Base-by-base conservation (phyloP, 2,329 filamentous ascomycete species). In the Fusarium floridanum region DNA sequence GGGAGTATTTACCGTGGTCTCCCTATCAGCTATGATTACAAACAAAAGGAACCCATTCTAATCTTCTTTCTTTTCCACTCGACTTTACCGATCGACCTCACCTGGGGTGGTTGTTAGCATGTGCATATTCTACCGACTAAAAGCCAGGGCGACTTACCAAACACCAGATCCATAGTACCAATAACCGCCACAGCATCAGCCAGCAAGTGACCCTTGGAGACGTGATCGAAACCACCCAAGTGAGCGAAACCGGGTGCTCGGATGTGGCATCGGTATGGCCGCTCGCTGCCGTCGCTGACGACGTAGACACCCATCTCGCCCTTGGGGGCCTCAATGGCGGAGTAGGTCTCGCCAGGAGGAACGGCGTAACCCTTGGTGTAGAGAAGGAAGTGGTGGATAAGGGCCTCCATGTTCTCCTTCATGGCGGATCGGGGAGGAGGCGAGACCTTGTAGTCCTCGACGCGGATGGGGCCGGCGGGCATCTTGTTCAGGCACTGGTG, bases 361-460 rank as follows among this genome's bases (percentile, higher is more conserved):
- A 99, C 97, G 53, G 95, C 91, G 85, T 99, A 99, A 69, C 97
- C 97, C 90, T 99, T 99, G 84, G 95, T 98, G 88, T 96, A 99
- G 64, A 99, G 92, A 76, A 99, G 87, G 90, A 99, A 99, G 88
- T 99, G 97, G 87, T 99, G 97, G 83, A 99, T 99, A 50, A 99
- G 91, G 43, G 97, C 95, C 87, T 99, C 97, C 97, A 99, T 99
- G 88, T 99, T 99, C 91, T 99, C 97, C 91, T 99, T 99, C 97
- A 99, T 99, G 81, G 97, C 97, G 53, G 94, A 89, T 81, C 97
- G 92, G n/a, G 97, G 97, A 72, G 97, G 97, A 24, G 97, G 97
- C 4, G 94, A 93, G 81, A 99, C 91, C 91, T 99, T 99, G 91
- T 98, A 99, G 86, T 99, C 97, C 86, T 99, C 97, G 48, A 98